phyloP scores from a whole-genome alignment of 352 stramenopile genomes.

The Phytophthora fragariae region DNA sequence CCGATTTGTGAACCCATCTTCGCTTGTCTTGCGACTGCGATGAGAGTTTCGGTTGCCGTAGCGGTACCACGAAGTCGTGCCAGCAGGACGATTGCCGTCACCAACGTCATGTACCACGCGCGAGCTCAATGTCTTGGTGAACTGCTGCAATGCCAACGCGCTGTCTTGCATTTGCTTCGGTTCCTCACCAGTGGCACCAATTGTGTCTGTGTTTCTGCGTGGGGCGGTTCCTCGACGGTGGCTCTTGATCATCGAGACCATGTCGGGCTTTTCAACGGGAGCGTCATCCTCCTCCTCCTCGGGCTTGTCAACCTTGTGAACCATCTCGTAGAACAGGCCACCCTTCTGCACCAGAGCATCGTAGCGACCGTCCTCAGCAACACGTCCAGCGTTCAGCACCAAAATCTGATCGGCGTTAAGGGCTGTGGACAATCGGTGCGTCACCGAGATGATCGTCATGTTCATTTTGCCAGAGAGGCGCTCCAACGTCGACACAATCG shows the following conservation, averaged over 20 bases:
- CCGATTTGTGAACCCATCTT: slow-evolving; percentile 52
- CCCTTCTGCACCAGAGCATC: slow-evolving; percentile 73
- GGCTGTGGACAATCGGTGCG: slow-evolving; percentile 85
- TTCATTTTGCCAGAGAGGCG: slow-evolving; percentile 84
- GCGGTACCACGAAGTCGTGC: slow-evolving; percentile 75
- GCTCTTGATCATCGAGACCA: slow-evolving; percentile 45
- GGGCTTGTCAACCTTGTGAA: slow-evolving; percentile 73
- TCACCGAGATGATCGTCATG: slow-evolving; percentile 92
- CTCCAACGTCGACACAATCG: slow-evolving; percentile 85
- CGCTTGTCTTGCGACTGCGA: slow-evolving; percentile 71
- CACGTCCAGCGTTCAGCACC: slow-evolving; percentile 76
- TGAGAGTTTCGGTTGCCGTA: slow-evolving; percentile 79
- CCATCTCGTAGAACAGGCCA: slow-evolving; percentile 88
- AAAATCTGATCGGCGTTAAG: slow-evolving; percentile 86
- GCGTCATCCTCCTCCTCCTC: slow-evolving; percentile 53
- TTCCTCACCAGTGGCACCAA: slow-evolving; percentile 51
- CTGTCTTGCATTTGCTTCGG: slow-evolving; percentile 63
- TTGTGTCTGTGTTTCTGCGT: slow-evolving; percentile 58
- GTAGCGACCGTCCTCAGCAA: slow-evolving; percentile 84
- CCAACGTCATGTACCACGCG: slow-evolving; percentile 69
- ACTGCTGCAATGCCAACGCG: slow-evolving; percentile 80
- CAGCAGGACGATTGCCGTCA: slow-evolving; percentile 47
- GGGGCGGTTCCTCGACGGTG: slow-evolving; percentile 30
- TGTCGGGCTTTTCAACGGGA: slow-evolving; percentile 33
- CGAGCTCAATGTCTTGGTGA: slow-evolving; percentile 83